Evolutionary conservation across 1,284 basidiomycete species (phyloP).

Genomic region (Boletus sp.): DNA sequence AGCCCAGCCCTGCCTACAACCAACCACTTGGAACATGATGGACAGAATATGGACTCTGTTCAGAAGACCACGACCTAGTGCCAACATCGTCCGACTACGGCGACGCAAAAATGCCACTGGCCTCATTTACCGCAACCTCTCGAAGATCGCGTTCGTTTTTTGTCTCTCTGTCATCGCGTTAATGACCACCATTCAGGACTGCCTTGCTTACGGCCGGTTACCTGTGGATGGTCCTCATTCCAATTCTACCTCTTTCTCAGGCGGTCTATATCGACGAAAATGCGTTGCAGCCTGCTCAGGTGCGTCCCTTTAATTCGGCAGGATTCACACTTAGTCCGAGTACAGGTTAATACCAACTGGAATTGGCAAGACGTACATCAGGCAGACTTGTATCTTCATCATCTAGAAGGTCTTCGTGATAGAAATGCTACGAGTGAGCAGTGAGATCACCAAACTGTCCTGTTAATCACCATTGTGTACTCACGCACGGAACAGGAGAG

Average conservation of each 20-base stretch:
- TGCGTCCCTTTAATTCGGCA: constrained; percentile 32
- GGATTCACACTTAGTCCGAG: not conserved
- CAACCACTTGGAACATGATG: too few species aligned
- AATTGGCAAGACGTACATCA: constrained; percentile 82
- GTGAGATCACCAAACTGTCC: constrained; percentile 44
- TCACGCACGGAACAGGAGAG: constrained; percentile 48
- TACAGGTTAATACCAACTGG: constrained; percentile 85
- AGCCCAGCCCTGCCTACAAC: too few species aligned
- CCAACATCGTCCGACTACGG: constrained; percentile 22
- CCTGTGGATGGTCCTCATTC: constrained; percentile 72
- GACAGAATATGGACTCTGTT: constrained; percentile 23
- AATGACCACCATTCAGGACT: constrained; percentile 36
- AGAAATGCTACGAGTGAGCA: constrained; percentile 62
- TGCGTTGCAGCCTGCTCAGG: constrained; percentile 86
- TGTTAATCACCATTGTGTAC: not conserved
- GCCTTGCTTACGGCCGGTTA: constrained; percentile 61
- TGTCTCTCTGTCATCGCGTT: not conserved
- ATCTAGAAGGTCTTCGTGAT: constrained; percentile 62
- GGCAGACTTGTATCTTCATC: constrained; percentile 74
- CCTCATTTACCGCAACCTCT: constrained; percentile 23
- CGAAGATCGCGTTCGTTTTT: constrained; percentile 32
- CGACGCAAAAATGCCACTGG: constrained; percentile 26
- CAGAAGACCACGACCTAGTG: constrained; percentile 13
- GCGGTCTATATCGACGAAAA: constrained; percentile 88
- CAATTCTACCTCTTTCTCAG: constrained; percentile 60